A percentile compares a stretch with the other conserved stretches of the same genome.
These are phyloP conservation scores for Centella asiatica DNA, from an alignment of 129 eudicot genomes.

Conservation along the genomic window DNA sequence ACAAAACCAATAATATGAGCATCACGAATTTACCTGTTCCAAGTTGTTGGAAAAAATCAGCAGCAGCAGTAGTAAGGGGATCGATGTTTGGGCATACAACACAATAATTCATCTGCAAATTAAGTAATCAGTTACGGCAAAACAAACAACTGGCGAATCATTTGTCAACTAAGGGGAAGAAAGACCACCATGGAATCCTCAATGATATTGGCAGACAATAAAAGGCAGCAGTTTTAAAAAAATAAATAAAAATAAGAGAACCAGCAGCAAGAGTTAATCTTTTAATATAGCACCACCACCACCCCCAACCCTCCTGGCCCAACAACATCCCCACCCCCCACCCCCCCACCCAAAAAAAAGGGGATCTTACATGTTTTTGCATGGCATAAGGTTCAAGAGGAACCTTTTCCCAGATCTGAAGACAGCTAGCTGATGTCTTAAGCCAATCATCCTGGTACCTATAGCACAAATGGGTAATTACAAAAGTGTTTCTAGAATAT, in stretches of 20 bases:
- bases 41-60: conserved; percentile 94
- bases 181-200: not conserved
- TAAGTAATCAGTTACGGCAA: not conserved
- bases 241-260: not conserved
- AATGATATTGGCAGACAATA: not conserved
- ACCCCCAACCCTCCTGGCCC: too few relatives aligned
- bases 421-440: conserved; percentile 74
- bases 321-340: too few relatives aligned
- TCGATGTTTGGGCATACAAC: conserved; percentile 99
- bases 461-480: conserved; percentile 16
- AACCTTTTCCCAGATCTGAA: conserved; percentile 96
- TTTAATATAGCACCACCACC: too few relatives aligned
- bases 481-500: not conserved
- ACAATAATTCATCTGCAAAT: conserved; percentile 77
- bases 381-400: conserved; percentile 97
- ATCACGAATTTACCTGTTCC: conserved; percentile 64
- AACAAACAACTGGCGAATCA: conserved; percentile 2
- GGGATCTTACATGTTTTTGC: conserved; percentile 69
- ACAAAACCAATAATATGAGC: not conserved
- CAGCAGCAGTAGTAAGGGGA: conserved; percentile 81
- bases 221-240: not conserved
- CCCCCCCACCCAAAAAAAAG: too few relatives aligned
- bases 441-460: conserved; percentile 99
- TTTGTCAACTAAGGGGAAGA: not conserved
- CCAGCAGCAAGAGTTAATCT: too few relatives aligned